These are phyloP conservation scores for Cladosporium sp. DNA, from an alignment of 2,329 filamentous ascomycete species.

Conservation along the genomic window DNA sequence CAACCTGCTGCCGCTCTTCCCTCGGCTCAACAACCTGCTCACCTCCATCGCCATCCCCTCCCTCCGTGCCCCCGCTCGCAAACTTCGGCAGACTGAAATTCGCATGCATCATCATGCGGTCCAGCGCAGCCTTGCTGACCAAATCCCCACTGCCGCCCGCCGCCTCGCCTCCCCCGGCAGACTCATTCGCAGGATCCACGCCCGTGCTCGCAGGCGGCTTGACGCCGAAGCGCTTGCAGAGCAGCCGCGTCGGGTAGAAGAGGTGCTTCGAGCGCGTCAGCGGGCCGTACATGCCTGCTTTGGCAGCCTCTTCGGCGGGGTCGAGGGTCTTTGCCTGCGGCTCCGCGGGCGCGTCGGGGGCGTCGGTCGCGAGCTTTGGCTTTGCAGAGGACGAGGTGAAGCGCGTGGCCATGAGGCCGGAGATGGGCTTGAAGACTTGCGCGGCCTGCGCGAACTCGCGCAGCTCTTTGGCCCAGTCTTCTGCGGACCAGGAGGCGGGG, in stretches of 20 bases:
- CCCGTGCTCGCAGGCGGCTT: constrained; percentile 64
- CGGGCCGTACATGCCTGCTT: constrained; percentile 83
- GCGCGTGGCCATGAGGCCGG: constrained; percentile 83
- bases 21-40: constrained; percentile 16
- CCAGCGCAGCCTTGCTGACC: constrained; percentile 51
- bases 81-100: constrained; percentile 19
- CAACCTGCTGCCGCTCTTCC: constrained; percentile 37
- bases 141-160: constrained; percentile 48
- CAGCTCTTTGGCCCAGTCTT: constrained; percentile 76
- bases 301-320: constrained; percentile 79
- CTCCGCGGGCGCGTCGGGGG: constrained; percentile 20
- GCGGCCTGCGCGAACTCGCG: constrained; percentile 69
- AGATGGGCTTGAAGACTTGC: constrained; percentile 83
- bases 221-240: constrained; percentile 97
- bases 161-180: constrained; percentile 42
- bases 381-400: constrained; percentile 57
- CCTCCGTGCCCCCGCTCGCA: constrained; percentile 18
- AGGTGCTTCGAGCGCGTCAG: constrained; percentile 68
- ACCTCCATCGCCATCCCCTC: constrained; percentile 11
- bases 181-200: constrained; percentile 37
- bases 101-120: constrained; percentile 48
- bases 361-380: constrained; percentile 29
- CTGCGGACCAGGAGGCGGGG: constrained; percentile 46
- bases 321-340: constrained; percentile 55
- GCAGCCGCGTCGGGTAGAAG: constrained; percentile 73